Evolutionary conservation across 345 rosid genomes (phyloP).

Genomic region (Sisymbrium altissimum): DNA sequence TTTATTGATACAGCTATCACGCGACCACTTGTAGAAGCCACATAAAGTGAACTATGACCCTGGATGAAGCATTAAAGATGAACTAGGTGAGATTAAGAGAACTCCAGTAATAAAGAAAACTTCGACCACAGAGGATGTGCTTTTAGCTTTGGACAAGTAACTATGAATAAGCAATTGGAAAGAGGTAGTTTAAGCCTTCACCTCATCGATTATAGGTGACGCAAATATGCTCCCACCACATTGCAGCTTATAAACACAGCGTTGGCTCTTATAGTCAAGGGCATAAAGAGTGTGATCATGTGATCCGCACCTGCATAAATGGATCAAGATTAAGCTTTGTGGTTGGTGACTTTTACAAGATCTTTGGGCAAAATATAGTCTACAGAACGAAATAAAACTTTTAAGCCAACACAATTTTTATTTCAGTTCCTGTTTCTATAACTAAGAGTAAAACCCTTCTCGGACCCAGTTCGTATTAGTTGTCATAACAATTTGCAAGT

Average conservation of each 20-base stretch:
- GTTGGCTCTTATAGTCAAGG: constrained; percentile 63
- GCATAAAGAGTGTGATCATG: constrained; percentile 87
- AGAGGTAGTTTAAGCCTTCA: constrained; percentile 33
- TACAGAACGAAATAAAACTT: not conserved
- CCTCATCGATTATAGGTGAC: constrained; percentile 90
- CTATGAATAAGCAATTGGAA: constrained; percentile 7
- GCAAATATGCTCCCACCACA: constrained; percentile 95
- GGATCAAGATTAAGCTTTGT: constrained; percentile 6
- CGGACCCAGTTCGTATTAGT: not conserved
- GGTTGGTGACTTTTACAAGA: not conserved
- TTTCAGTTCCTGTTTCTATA: constrained; percentile 3
- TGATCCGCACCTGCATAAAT: constrained; percentile 82
- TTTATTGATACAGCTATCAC: constrained; percentile 70
- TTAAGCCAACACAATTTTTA: not conserved
- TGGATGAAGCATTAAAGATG: constrained; percentile 32
- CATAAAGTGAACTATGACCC: constrained; percentile 53
- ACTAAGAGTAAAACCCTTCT: not conserved
- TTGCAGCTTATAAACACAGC: constrained; percentile 63
- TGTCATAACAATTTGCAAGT: not conserved
- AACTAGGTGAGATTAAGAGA: constrained; percentile 8
- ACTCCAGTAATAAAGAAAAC: not conserved
- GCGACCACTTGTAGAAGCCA: constrained; percentile 83
- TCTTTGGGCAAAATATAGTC: not conserved
- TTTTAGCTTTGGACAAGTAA: constrained; percentile 8
- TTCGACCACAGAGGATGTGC: not conserved